These are phyloP conservation scores for Calycina marina DNA, from an alignment of 2,329 filamentous ascomycete species.

Conservation along the genomic window DNA sequence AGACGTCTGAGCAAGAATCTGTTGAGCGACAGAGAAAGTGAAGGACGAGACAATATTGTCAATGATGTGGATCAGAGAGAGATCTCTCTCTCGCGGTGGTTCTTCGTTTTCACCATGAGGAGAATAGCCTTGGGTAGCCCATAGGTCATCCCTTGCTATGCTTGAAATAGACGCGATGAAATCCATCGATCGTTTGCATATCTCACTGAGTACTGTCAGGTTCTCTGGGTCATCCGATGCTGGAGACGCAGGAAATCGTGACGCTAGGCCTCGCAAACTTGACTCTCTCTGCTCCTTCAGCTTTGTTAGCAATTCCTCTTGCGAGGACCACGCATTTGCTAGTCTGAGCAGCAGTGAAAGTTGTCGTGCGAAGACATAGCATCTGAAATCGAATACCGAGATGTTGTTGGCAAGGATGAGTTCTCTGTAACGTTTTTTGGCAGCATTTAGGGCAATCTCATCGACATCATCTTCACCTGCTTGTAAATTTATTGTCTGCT, in stretches of 20 bases:
- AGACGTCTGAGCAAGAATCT: conserved; percentile 61
- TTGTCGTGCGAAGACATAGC: conserved; percentile 86
- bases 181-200: conserved; percentile 67
- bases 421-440: conserved; percentile 73
- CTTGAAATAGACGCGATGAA: conserved; percentile 73
- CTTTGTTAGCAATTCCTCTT: conserved; percentile 46
- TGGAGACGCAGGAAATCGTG: conserved; percentile 32
- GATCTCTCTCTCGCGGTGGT: conserved; percentile 16
- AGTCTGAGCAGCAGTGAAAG: conserved; percentile 68
- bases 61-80: conserved; percentile 36
- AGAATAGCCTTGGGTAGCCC: conserved; percentile 34
- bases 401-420: conserved; percentile 91
- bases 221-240: conserved; percentile 52
- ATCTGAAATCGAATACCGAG: conserved; percentile 87
- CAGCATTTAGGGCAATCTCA: conserved; percentile 46
- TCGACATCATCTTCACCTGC: conserved; percentile 30
- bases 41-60: conserved; percentile 69
- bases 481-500: conserved; percentile 36
- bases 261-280: conserved; percentile 41
- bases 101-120: conserved; percentile 21
- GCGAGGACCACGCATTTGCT: conserved; percentile 55
- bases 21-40: conserved; percentile 61
- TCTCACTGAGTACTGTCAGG: conserved; percentile 65
- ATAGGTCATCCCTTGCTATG: conserved; percentile 65
- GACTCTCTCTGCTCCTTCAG: conserved; percentile 47